Evolutionary conservation across 148 eudicot genomes (phyloP), one percentile per base, ranked within the genome.

Genomic region (Fagopyrum tataricum): DNA sequence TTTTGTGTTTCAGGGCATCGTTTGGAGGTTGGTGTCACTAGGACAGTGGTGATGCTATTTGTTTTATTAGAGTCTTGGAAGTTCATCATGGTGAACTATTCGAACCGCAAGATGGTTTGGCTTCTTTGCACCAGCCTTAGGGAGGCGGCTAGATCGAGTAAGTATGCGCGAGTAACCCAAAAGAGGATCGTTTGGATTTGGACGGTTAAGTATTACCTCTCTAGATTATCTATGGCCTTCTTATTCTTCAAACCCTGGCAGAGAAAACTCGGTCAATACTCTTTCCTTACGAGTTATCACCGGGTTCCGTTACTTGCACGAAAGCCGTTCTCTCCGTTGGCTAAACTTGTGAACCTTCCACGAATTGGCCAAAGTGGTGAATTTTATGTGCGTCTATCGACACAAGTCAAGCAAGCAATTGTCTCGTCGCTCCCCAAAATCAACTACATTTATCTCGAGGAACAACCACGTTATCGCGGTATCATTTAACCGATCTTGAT

Each of bases 371-470:
- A 48, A 13, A 4, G n/a, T 4, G 73, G 39, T 46, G 53, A 48
- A 31, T 18, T 5, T 5, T 3, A 4, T 3, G 41, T 71, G 18
- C 2, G 26, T 7, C 55, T 71, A 26, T 47, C 20, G 7, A 48
- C 26, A 20, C 39, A 48, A 26, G 73, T 71, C 58, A 48, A 71
- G 59, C n/a, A 24, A 23, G 73, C 73, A 21, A 48, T 71, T 49
- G 39, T 46, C 4, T 12, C n/a, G 13, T 71, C 53, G 20, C 53
- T 71, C 37, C 4, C n/a, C 2, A 3, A 5, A 26, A 71, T 14
- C 26, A 26, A 0, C 53, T 14, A 71, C 7, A 31, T 11, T 26
- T 26, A 4, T 20, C 53, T 2, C 8, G 18, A 21, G 73, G 73
- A 15, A 14, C 37, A 7, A 2, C 17, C 20, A 14, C 73, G 11